These are phyloP conservation scores for Erysiphe neolycopersici DNA, from an alignment of 2,329 filamentous ascomycete species.

Conservation along the genomic window DNA sequence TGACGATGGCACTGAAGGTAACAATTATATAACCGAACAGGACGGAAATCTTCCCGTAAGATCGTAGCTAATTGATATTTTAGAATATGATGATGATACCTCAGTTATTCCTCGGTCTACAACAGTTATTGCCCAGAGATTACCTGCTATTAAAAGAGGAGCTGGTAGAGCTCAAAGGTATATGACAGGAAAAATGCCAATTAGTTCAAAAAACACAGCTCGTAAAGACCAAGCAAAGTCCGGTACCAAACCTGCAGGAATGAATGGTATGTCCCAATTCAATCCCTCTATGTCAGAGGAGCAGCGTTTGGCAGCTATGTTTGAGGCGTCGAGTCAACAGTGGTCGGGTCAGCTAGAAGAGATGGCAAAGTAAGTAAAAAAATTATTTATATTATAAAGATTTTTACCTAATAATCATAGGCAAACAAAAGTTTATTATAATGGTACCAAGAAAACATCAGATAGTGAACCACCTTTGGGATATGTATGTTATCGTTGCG, in stretches of 20 bases:
- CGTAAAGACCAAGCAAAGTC: slow-evolving; percentile 39
- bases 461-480: slow-evolving; percentile 81
- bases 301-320: slow-evolving; percentile 78
- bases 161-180: slow-evolving; percentile 82
- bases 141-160: slow-evolving; percentile 61
- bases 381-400: slow-evolving; percentile 11
- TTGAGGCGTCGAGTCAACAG: slow-evolving; percentile 66
- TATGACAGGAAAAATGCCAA: slow-evolving; percentile 85
- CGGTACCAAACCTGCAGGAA: slow-evolving; percentile 24
- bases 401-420: slow-evolving; percentile 18
- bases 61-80: slow-evolving; percentile 11
- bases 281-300: slow-evolving; percentile 72
- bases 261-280: slow-evolving; percentile 34
- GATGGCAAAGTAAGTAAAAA: slow-evolving; percentile 44
- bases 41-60: not conserved
- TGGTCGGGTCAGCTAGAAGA: slow-evolving; percentile 88
- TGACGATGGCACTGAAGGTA: slow-evolving; percentile 76
- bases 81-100: slow-evolving; percentile 94
- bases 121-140: slow-evolving; percentile 66
- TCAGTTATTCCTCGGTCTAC: slow-evolving; percentile 91
- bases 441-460: slow-evolving; percentile 41
- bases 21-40: slow-evolving; percentile 14
- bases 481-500: slow-evolving; percentile 90
- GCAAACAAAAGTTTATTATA: slow-evolving; percentile 34
- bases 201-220: slow-evolving; percentile 56